phyloP scores from a whole-genome alignment of 768 basidiomycete species.

The Boletus rubroflammeus region DNA sequence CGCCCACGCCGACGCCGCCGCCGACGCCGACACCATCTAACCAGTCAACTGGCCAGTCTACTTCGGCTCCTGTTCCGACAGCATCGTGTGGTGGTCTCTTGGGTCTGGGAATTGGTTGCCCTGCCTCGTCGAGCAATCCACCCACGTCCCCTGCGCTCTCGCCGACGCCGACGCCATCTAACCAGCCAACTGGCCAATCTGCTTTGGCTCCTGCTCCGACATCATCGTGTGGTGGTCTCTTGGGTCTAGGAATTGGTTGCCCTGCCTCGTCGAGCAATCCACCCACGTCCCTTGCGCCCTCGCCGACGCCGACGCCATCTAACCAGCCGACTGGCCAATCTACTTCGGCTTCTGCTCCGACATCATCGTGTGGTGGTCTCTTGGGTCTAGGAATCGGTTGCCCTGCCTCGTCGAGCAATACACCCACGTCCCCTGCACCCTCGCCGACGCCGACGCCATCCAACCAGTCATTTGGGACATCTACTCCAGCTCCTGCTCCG shows the following conservation, averaged over 20 bases:
- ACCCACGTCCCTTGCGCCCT: background rate
- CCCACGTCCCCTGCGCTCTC: background rate
- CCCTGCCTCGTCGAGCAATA: background rate
- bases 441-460: background rate
- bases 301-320: background rate
- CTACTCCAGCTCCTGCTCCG: background rate
- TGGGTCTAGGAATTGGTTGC: background rate
- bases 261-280: background rate
- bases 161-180: background rate
- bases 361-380: background rate
- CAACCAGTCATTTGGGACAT: background rate
- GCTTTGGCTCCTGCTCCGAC: background rate
- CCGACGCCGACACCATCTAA: background rate
- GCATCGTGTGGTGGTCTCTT: background rate
- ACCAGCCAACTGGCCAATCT: background rate
- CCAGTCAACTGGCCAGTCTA: background rate
- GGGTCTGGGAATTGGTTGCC: background rate
- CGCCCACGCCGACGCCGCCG: no score
- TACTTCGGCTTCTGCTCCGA: background rate
- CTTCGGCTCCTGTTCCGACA: background rate
- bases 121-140: background rate
- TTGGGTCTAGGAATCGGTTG: background rate
- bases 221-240: background rate
- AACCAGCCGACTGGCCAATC: background rate
- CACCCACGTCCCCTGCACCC: background rate